Percentiles rank a stretch among this genome's conserved stretches.
These are phyloP conservation scores for Wallemia ichthyophaga DNA, from an alignment of 1,284 basidiomycete genomes.

Conservation along the genomic window DNA sequence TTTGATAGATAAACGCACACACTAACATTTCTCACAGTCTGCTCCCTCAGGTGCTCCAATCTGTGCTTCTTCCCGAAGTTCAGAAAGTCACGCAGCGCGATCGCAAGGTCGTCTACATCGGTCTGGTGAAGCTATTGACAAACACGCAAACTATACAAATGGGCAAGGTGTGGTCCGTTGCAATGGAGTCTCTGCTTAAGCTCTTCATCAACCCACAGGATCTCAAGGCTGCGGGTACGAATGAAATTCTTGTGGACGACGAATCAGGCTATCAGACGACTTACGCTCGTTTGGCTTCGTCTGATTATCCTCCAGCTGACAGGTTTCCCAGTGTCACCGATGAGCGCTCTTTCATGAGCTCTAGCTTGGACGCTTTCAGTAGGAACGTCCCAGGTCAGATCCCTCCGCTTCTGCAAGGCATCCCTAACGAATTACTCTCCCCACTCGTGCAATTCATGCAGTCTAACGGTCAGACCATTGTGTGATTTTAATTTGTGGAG, in stretches of 20 bases:
- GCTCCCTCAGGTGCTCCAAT: constrained; percentile 50
- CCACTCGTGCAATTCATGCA: constrained; percentile 15
- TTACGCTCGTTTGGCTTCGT: constrained; percentile 68
- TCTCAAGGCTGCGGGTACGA: constrained; percentile 20
- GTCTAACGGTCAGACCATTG: constrained; percentile 6
- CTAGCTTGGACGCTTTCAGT: constrained; percentile 12
- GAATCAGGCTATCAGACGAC: constrained; percentile 75
- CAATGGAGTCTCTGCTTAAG: constrained; percentile 41
- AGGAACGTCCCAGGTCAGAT: constrained; percentile 15
- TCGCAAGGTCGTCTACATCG: constrained; percentile 57
- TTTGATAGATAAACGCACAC: neutral
- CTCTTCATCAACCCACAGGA: constrained; percentile 45
- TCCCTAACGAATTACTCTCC: constrained; percentile 10
- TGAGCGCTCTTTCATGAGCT: constrained; percentile 15
- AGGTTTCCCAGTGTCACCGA: constrained; percentile 18
- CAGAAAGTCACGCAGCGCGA: constrained; percentile 50
- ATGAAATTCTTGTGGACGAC: constrained; percentile 55
- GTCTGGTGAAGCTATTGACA: constrained; percentile 47
- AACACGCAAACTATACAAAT: constrained; percentile 35
- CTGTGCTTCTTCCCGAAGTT: constrained; percentile 51
- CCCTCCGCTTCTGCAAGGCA: constrained; percentile 12
- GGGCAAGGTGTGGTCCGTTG: constrained; percentile 36
- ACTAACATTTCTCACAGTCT: constrained; percentile 25
- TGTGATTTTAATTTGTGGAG: neutral
- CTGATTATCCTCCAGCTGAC: constrained; percentile 19